Base-by-base conservation (phyloP, 805 yeast species). In the Kockiozyma suomiensis region DNA sequence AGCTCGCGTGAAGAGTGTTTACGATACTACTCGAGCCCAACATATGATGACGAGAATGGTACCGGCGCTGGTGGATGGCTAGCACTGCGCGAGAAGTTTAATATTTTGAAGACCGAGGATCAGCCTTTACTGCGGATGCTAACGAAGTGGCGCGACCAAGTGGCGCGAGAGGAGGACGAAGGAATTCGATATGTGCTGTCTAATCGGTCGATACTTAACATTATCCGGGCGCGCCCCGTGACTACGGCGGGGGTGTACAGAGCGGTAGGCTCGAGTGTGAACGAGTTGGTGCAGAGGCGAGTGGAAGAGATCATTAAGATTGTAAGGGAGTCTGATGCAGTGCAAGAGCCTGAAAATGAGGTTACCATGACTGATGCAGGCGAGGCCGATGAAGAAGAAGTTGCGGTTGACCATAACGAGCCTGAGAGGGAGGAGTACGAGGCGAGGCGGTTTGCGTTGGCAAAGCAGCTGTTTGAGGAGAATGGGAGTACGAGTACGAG, bases 101-200 rank as follows among this genome's bases (percentile, higher is more conserved):
- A 85, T 59, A 76, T 93, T 2, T 83, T 86, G 4, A 59, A 32
- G 1, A 62, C 71, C 1, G 75, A 81, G 28, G 75, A 81, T 28
- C 80, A 81, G 52, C 81, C 80, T 0, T 71, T 90, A 5, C 79
- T 89, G 17, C 83, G 79, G 62, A 82, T 75, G 0, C 75, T 94
- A 19, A 89, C 82, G 67, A 78, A 82, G 45, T 94, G 97, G 97
- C 82, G 99, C 72, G 98, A 94, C 71, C 52, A 61, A 1, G 70
- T 81, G 37, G 98, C 97, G 1, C 80, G 96, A 65, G 66, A 76
- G 40, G 80, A 82, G 49, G 99, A 94, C 72, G 99, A 94, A 74
- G 88, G 96, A 1, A 83, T 87, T 1, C 78, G 96, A 61, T 93
- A 78, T 68, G 78, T 94, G 15, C 86, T 92, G 93, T 83, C 96